Percentiles rank a stretch among this genome's conserved stretches.
These are phyloP conservation scores for Malassezia yamatoensis DNA, from an alignment of 1,284 basidiomycete species.

Conservation along the genomic window DNA sequence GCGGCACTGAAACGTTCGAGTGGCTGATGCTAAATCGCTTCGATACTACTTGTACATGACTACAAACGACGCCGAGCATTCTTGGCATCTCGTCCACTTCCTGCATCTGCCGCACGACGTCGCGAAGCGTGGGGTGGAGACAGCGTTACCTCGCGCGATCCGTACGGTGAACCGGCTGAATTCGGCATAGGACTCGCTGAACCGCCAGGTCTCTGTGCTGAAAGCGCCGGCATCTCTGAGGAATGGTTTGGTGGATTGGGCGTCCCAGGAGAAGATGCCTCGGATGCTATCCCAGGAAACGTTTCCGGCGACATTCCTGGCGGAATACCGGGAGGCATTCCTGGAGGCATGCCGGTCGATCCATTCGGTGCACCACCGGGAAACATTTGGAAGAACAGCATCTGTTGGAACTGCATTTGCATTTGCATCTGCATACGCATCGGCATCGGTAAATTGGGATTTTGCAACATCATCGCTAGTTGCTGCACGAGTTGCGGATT, in stretches of 20 bases:
- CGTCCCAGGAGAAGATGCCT: not conserved
- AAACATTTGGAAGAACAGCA: constrained; percentile 32
- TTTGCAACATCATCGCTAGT: constrained; percentile 44
- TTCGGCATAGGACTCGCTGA: no score
- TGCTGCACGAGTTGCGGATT: constrained; percentile 39
- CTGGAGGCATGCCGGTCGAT: not conserved
- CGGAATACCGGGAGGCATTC: not conserved
- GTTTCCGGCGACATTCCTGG: not conserved
- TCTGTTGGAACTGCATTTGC: constrained; percentile 43
- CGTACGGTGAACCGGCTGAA: no score
- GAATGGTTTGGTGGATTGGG: no score
- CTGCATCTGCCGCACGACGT: no score
- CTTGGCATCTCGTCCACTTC: not conserved
- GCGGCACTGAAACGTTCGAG: constrained; percentile 28
- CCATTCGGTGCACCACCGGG: not conserved
- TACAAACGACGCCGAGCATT: constrained; percentile 1
- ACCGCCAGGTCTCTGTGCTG: no score
- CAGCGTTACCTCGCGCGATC: no score
- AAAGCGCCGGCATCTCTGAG: no score
- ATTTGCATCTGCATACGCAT: constrained; percentile 46
- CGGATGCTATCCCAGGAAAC: not conserved
- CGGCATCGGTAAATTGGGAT: constrained; percentile 38
- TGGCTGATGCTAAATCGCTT: constrained; percentile 25
- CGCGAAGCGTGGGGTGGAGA: no score
- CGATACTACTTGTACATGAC: not conserved